Evolutionary conservation across 1,284 basidiomycete species (phyloP), one percentile per base, ranked within the genome.

Genomic region (Cystobasidium sp.): DNA sequence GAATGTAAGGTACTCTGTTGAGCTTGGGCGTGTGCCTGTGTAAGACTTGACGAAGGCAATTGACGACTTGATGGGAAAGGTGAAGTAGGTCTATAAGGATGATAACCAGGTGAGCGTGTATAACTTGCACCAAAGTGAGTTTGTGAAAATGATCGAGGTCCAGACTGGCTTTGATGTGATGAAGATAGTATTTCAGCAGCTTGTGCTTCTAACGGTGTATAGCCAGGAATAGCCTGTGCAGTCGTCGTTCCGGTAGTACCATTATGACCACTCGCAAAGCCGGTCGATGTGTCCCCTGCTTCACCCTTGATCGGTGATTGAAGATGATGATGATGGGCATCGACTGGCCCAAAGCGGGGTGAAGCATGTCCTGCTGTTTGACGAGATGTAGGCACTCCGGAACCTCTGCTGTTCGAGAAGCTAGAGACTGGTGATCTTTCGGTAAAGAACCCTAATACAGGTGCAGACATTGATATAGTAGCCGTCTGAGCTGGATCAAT

Each of bases 381-480:
- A 24, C 49, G 49, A 10, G 64, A 44, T n/a, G 49, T 20, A 20
- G 59, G 59, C n/a, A 22, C 49, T 18, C 51, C 69, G 5, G 31
- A 31, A 31, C 31, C 31, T 31, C 31, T 31, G 51, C 43, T 49
- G 16, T 53, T 64, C 18, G 46, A 52, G 16, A 52, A 52, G 39
- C 59, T 55, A 0, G 59, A 61, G 6, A 56, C 59, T 6, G 69
- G 69, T 51, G 58, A 53, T 31, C 51, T 31, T 31, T 73, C 70
- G 7, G 70, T 73, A 52, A 73, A 73, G 53, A 73, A 73, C 52
- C 70, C 70, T 3, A 73, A 22, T 43, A 73, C 70, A 1, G 70
- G 70, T 1, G 70, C 70, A 8, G 70, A 73, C 62, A 73, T 66
- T 8, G 62, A 65, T 52, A 73, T 55, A 16, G 64, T 12, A 10